Percentiles rank a stretch among this genome's conserved stretches.
Evolutionary conservation across 1,139 yeast genomes (phyloP).

Genomic region (Debaryomycetaceae sp.): DNA sequence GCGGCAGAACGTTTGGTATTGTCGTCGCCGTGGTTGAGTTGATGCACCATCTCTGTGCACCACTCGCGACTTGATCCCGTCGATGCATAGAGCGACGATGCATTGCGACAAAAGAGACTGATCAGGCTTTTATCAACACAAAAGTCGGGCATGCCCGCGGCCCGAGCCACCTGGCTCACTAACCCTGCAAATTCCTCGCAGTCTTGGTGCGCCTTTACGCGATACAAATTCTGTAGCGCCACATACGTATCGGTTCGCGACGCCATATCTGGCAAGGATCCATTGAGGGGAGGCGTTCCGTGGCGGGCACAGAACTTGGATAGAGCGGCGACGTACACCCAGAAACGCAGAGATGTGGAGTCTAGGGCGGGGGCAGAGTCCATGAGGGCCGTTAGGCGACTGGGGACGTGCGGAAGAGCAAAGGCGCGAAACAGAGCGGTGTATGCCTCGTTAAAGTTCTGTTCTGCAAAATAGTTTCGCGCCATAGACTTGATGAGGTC

Average conservation of each 20-base stretch:
- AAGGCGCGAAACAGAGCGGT: slow-evolving; percentile 45
- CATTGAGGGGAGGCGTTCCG: slow-evolving; percentile 56
- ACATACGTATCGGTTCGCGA: slow-evolving; percentile 60
- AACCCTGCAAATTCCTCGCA: slow-evolving; percentile 23
- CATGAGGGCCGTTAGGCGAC: slow-evolving; percentile 22
- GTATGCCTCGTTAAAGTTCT: slow-evolving; percentile 66
- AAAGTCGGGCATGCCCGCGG: slow-evolving; percentile 10
- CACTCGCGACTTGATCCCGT: slow-evolving; percentile 20
- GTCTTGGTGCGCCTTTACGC: slow-evolving; percentile 46
- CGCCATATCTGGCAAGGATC: slow-evolving; percentile 83
- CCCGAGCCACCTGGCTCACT: slow-evolving; percentile 15
- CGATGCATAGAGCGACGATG: slow-evolving; percentile 26
- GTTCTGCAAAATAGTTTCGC: slow-evolving; percentile 30
- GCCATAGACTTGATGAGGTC: slow-evolving; percentile 22
- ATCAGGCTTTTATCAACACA: slow-evolving; percentile 28
- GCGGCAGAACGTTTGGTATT: slow-evolving; percentile 14
- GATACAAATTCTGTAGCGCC: slow-evolving; percentile 45
- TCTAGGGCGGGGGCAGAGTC: slow-evolving; percentile 7
- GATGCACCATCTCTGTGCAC: slow-evolving; percentile 7
- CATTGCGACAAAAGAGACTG: slow-evolving; percentile 50
- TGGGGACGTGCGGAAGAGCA: slow-evolving; percentile 30
- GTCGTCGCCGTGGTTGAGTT: slow-evolving; percentile 9
- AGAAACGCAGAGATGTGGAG: slow-evolving; percentile 28
- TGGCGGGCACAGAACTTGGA: slow-evolving; percentile 34
- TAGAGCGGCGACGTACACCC: slow-evolving; percentile 54